Base-by-base conservation (phyloP, 2,329 filamentous ascomycete genomes). In the Arthrobotrys entomopaga region DNA sequence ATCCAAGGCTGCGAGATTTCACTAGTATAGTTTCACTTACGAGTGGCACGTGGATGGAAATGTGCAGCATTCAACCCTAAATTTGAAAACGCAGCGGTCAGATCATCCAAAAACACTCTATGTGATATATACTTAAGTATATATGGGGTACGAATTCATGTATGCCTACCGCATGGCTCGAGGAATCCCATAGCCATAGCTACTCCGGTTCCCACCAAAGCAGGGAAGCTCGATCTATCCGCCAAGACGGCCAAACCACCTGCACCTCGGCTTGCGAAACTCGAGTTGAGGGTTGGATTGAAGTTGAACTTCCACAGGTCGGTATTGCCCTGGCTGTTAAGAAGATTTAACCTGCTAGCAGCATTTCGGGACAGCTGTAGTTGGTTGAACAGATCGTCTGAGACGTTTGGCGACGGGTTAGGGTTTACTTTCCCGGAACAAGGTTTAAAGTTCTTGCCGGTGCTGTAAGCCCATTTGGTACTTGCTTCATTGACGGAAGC, bases 221-320 rank as follows among this genome's bases (percentile, higher is more conserved):
- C 60, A 54, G 60, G 60, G 24, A 64, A 64, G 48, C 34, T 76
- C 11, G 77, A 74, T 26, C 75, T 75, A 50, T 75, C 77, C 20
- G 60, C 60, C 19, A 64, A 78, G n/a, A 3, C 26, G 20, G 15
- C 38, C 26, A 26, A 19, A n/a, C 43, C 24, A 8, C 34, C 49
- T 66, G 78, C 78, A 59, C 74, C 40, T 43, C 60, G 40, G 15
- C 40, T 50, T 29, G 24, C 26, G 48, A 49, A 56, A 11, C 29
- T 58, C n/a, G 26, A 56, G 34, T 46, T 65, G 38, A 71, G 60
- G 11, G 60, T 64, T 26, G 60, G 60, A 34, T 64, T 64, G 49
- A 64, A 64, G 29, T 64, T 64, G 16, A 64, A 64, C 20, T 64
- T 64, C 60, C 60, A 64, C 6, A 53, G 15, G 20, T 54, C 60